Evolutionary conservation across 2,329 filamentous ascomycete species (phyloP).

Genomic region (Dactylellina drechsleri): DNA sequence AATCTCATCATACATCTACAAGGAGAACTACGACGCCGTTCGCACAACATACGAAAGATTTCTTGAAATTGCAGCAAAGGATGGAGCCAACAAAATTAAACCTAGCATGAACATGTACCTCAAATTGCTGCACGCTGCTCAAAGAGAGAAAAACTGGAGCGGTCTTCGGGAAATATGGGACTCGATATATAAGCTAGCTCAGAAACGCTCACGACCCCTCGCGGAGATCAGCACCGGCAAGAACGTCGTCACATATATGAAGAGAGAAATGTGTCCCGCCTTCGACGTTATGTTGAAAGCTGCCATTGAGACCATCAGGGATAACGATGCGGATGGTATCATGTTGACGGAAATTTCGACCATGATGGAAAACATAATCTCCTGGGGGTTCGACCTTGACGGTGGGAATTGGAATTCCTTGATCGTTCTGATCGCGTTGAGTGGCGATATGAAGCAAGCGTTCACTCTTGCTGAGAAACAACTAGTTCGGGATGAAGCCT

Average conservation of each 20-base stretch:
- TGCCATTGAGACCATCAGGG: constrained; percentile 24
- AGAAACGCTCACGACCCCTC: constrained; percentile 28
- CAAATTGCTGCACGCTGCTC: constrained; percentile 40
- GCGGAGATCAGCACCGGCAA: constrained; percentile 35
- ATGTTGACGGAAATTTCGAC: constrained; percentile 25
- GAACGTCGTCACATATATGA: constrained; percentile 45
- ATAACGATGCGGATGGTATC: constrained; percentile 9
- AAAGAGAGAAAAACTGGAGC: constrained; percentile 36
- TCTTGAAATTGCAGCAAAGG: constrained; percentile 16
- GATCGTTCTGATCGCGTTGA: constrained; percentile 30
- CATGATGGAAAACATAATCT: constrained; percentile 36
- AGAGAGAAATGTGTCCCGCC: constrained; percentile 44
- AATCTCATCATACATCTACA: constrained; percentile 54
- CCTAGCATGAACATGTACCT: constrained; percentile 48
- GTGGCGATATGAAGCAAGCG: constrained; percentile 42
- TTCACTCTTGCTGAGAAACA: constrained; percentile 31
- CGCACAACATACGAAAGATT: constrained; percentile 37
- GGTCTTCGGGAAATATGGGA: constrained; percentile 37
- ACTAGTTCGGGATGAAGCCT: constrained; percentile 22
- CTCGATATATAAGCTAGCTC: constrained; percentile 35
- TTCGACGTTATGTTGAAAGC: constrained; percentile 48
- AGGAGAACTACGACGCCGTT: constrained; percentile 46
- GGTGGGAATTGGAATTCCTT: constrained; percentile 49
- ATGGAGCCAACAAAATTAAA: constrained; percentile 29
- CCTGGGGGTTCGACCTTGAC: constrained; percentile 46